Base-by-base conservation (phyloP, 2,329 filamentous ascomycete species). In the Lojkania enalia region DNA sequence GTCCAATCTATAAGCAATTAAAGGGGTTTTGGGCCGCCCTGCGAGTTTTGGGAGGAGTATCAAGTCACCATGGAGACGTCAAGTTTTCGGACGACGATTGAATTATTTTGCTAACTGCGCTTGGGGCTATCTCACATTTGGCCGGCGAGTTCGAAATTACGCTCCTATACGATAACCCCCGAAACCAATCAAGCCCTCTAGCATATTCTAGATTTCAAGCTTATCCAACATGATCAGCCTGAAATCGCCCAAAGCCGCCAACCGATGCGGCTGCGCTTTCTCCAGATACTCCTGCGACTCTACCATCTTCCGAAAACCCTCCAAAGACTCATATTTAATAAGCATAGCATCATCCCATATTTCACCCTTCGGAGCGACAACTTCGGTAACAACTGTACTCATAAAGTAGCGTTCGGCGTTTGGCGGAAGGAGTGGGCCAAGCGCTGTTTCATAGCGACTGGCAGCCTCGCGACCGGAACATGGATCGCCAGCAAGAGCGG, bases 391-490 rank as follows among this genome's bases (percentile, higher is more conserved):
- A 7, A 30, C 35, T 12, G 5, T 38, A 25, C 35, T 25, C 7
- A 6, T 12, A 30, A 54, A 54, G 23, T 42, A 18, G 15, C 39
- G 11, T 2, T 13, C 37, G 9, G 38, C 20, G 12, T 44, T 40
- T 3, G 30, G 38, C 3, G 49, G 54, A 14, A 51, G 35, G 4
- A 55, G 13, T 7, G 47, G 29, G 4, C 15, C 16, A 4, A 57
- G 31, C n/a, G 47, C 45, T 7, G 43, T 14, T 25, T 36, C 35
- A 33, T 55, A 55, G 15, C 51, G 41, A 5, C 35, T 31, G 13
- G 42, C 16, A 5, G 54, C 51, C 33, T 59, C 48, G 39, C 44
- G 39, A 23, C 54, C 51, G 18, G 49, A 48, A 25, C 54, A 57
- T 13, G 49, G 44, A 15, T 27, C 13, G 19, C 32, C 30, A 15